Percentiles rank a stretch among this genome's conserved stretches.
Conservation (phyloP, 2,329 filamentous ascomycete genomes). For the Colletotrichum graminicola region DNA sequence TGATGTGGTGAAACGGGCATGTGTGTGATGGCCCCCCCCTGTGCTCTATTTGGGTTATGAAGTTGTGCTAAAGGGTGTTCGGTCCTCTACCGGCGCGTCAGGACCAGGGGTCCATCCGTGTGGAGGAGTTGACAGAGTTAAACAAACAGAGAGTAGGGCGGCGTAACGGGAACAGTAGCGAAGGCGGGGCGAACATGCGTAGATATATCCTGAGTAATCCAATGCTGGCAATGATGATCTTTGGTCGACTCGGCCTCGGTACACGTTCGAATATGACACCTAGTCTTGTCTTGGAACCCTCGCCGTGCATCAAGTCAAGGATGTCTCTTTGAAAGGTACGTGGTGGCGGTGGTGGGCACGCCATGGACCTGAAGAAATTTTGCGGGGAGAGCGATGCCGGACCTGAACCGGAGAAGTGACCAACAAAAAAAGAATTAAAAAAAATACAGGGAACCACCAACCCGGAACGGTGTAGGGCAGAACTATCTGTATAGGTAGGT, state of each 20-base stretch:
- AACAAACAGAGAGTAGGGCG: not conserved
- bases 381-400: constrained; percentile 13
- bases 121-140: not conserved
- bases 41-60: not conserved
- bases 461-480: no score
- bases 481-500: no score
- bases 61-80: not conserved
- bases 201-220: not conserved
- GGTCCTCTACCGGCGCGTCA: not conserved
- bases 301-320: not conserved
- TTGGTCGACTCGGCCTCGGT: not conserved
- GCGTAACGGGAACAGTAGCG: not conserved
- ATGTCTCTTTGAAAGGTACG: not conserved
- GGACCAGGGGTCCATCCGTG: not conserved
- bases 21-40: not conserved
- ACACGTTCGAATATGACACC: not conserved
- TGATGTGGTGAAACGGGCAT: not conserved
- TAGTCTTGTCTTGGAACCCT: not conserved
- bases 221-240: not conserved
- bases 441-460: no score
- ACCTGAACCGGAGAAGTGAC: not conserved
- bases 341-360: not conserved
- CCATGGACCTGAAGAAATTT: constrained; percentile 8
- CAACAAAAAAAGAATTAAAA: not conserved
- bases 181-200: not conserved